Evolutionary conservation across 1,284 basidiomycete species (phyloP).

Genomic region (Rhodotorula sp.): DNA sequence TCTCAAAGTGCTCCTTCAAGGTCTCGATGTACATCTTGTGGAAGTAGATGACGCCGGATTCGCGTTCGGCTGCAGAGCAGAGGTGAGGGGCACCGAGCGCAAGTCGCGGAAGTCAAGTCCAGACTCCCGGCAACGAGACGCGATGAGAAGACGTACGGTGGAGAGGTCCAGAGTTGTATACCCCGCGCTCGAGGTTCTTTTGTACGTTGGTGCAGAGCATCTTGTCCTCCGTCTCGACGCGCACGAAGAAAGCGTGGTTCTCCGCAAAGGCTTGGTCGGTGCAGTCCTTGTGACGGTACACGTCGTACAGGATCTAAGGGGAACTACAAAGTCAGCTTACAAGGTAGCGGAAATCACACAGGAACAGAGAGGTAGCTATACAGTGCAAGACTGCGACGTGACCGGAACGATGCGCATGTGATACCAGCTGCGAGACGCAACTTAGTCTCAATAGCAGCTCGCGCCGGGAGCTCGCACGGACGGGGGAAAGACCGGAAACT

Average conservation of each 20-base stretch:
- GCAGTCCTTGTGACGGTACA: constrained; percentile 13
- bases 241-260: constrained; percentile 3
- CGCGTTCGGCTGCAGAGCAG: not conserved
- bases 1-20: constrained; percentile 1
- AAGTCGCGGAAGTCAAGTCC: not conserved
- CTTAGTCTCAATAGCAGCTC: not conserved
- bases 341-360: too few relatives aligned
- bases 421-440: constrained; percentile 2
- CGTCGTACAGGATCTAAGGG: constrained; percentile 8
- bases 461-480: not conserved
- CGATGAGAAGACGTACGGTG: not conserved
- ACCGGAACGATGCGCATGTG: constrained; percentile 7
- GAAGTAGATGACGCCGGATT: constrained; percentile 18
- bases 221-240: constrained; percentile 18
- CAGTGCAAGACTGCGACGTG: not conserved
- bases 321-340: too few relatives aligned
- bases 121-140: too few relatives aligned
- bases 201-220: constrained; percentile 12
- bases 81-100: not conserved
- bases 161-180: constrained; percentile 7
- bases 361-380: too few relatives aligned
- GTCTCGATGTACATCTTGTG: constrained; percentile 1
- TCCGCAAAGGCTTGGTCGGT: constrained; percentile 4
- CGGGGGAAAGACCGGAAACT: not conserved
- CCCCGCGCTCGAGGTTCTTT: constrained; percentile 8